These are phyloP conservation scores for Paramecium tetraurelia DNA, from an alignment of 73 alveolate genomes.

Conservation along the genomic window DNA sequence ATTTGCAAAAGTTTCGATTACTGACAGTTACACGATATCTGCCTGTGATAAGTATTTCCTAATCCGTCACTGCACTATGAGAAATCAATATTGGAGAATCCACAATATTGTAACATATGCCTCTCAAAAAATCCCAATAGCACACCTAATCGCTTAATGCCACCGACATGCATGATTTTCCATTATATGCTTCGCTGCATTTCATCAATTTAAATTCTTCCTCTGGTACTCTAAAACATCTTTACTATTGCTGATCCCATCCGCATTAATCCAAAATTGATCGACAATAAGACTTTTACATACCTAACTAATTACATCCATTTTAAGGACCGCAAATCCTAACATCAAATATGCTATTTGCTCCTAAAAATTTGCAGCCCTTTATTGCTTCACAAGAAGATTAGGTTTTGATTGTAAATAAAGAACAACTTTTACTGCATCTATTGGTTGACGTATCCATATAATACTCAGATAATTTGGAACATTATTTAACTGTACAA, in stretches of 20 bases:
- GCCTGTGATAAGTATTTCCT: too few relatives aligned
- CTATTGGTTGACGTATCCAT: not conserved
- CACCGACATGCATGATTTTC: not conserved
- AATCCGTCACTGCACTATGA: not conserved
- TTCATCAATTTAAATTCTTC: not conserved
- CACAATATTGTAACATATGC: not conserved
- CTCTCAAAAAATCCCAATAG: not conserved
- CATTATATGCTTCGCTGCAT: not conserved
- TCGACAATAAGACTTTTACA: not conserved
- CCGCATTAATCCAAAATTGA: not conserved
- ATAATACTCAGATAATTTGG: not conserved
- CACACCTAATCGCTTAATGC: not conserved
- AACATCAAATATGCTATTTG: not conserved
- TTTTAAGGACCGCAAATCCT: not conserved
- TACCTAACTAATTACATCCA: not conserved
- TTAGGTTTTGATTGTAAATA: not conserved
- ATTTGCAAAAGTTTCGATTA: not conserved
- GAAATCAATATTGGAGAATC: not conserved
- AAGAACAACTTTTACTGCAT: not conserved
- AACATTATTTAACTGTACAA: not conserved
- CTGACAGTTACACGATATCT: not conserved
- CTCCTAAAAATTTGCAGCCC: not conserved
- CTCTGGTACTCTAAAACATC: not conserved
- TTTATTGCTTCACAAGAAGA: not conserved
- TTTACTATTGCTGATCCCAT: not conserved